Percentiles rank a stretch among this genome's conserved stretches.
phyloP scores from a whole-genome alignment of 768 basidiomycete genomes.

The Macrolepiota dolichaula region DNA sequence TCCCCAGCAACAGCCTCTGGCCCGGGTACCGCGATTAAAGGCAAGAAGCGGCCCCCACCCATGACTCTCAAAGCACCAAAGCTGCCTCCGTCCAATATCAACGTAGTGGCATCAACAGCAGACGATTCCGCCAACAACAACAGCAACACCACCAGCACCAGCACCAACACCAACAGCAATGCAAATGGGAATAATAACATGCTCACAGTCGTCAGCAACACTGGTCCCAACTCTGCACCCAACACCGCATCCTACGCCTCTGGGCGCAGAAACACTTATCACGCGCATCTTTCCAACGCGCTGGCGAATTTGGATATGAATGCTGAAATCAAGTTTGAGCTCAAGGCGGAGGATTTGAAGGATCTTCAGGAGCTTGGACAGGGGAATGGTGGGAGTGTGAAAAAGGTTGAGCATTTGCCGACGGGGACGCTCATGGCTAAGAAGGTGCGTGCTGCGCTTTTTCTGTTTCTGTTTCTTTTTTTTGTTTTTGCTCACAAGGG shows the following conservation, averaged over 20 bases:
- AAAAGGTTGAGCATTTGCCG: conserved; percentile 90
- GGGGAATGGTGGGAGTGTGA: conserved; percentile 97
- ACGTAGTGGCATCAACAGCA: conserved; percentile 26
- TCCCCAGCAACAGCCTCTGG: neutral
- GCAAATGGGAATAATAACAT: conserved; percentile 26
- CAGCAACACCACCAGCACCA: neutral
- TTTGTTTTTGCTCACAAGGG: neutral
- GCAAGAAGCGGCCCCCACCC: conserved; percentile 78
- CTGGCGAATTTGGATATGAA: conserved; percentile 86
- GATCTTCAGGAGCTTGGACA: conserved; percentile 89
- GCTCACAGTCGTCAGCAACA: conserved; percentile 45
- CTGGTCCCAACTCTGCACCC: conserved; percentile 54
- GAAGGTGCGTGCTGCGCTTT: conserved; percentile 71
- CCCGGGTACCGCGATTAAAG: conserved; percentile 25
- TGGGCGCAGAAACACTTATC: conserved; percentile 68
- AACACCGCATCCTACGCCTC: conserved; percentile 25
- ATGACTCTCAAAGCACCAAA: conserved; percentile 78
- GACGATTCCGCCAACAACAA: neutral
- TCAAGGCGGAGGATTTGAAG: conserved; percentile 87
- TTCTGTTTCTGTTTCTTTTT: neutral
- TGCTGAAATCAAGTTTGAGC: conserved; percentile 79
- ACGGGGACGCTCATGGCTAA: conserved; percentile 96
- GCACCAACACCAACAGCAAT: neutral
- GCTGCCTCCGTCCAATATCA: conserved; percentile 40
- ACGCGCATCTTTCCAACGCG: conserved; percentile 76